Percentiles rank a stretch among this genome's conserved stretches.
These are phyloP conservation scores for Carex arenaria DNA, from an alignment of 202 grass and related monocot genomes.

Conservation along the genomic window DNA sequence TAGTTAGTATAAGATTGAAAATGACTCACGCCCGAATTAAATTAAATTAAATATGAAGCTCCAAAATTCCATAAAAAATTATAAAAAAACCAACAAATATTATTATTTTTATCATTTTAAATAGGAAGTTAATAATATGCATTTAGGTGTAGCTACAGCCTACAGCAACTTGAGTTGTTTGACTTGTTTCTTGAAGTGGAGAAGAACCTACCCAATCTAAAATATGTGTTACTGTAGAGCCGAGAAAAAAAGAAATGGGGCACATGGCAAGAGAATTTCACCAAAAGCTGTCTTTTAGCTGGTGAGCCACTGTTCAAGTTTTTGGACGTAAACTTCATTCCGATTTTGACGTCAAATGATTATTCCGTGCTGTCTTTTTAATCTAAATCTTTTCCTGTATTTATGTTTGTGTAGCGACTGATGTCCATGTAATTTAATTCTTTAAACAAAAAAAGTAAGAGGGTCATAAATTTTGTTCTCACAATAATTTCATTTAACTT, in stretches of 20 bases:
- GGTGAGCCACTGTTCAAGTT: conserved; percentile 6
- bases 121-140: not conserved
- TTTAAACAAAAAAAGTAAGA: not conserved
- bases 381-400: not conserved
- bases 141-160: not conserved
- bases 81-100: not conserved
- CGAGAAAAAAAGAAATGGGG: not conserved
- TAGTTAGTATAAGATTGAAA: not conserved
- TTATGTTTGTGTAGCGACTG: not conserved
- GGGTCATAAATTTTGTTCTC: not conserved
- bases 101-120: not conserved
- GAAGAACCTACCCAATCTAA: not conserved
- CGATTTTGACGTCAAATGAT: conserved; percentile 13
- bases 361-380: not conserved
- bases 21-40: not conserved
- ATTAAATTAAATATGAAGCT: not conserved
- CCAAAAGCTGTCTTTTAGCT: conserved; percentile 11
- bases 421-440: not conserved
- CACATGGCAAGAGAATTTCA: conserved; percentile 9
- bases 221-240: not conserved
- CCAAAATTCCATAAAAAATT: not conserved
- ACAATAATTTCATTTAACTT: not conserved
- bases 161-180: not conserved
- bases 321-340: conserved; percentile 1
- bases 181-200: not conserved